Evolutionary conservation across 73 alveolate species (phyloP), one percentile per base, ranked within the genome.

Genomic region (Paramecium tetraurelia): DNA sequence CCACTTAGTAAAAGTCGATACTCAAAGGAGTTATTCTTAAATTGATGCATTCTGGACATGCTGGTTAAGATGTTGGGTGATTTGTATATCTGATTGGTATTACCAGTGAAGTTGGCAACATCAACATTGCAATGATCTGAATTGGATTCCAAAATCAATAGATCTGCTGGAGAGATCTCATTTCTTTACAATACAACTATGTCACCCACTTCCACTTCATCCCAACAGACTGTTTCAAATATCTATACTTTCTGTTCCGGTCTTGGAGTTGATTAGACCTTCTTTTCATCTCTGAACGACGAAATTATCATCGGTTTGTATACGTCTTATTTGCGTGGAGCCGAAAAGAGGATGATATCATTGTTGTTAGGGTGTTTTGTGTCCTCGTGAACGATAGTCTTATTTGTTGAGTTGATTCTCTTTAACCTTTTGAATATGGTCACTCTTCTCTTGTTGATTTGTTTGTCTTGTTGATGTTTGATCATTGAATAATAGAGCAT

Each of bases 121-220:
- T 86, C 93, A 21, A 50, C 93, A 59, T 58, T 36, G 38, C 46
- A 35, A 33, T 36, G 27, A 36, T 77, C 93, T 18, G 48, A 75
- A 35, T 58, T 59, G 5, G 88, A 63, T 24, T 86, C 93, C 18
- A 86, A 77, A 22, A 86, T 86, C 3, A 86, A 27, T 63, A 86
- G 18, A 86, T 86, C 93, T 1, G 93, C 93, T 38, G 93, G 93
- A 63, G 83, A 33, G 7, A 86, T 14, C 69, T 86, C 46, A 35
- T 77, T 77, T 68, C 93, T 63, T 86, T 86, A 63, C 40, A 86
- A 40, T 20, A 86, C 43, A 9, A 86, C 88, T 9, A 86, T 86
- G 24, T 89, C 94, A 40, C 94, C 94, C 4, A 89, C 59, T 38
- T 89, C 43, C 7, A 89, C 27, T 14, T 71, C 84, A 58, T 89